Evolutionary conservation across 345 rosid species (phyloP).

Genomic region (Salix exigua): DNA sequence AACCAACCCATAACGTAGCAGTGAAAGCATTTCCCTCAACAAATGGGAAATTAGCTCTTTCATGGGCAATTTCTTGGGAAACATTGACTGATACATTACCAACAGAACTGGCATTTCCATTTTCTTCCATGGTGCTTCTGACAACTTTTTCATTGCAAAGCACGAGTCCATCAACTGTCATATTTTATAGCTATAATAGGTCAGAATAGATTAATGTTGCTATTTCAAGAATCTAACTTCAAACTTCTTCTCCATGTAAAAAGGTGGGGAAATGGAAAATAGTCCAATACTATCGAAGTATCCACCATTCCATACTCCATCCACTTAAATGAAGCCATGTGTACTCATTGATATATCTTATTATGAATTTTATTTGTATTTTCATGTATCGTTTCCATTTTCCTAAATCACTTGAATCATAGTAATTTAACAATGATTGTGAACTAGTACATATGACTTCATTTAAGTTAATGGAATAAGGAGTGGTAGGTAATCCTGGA

Average conservation of each 20-base stretch:
- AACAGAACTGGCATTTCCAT: slow-evolving; percentile 35
- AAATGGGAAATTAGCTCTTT: slow-evolving; percentile 65
- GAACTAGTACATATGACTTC: too few species aligned
- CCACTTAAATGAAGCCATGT: too few species aligned
- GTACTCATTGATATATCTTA: too few species aligned
- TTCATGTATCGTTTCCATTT: too few species aligned
- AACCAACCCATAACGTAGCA: slow-evolving; percentile 78
- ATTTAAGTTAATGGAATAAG: too few species aligned
- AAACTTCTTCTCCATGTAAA: not conserved
- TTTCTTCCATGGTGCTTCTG: slow-evolving; percentile 44
- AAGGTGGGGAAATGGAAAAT: not conserved
- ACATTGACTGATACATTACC: slow-evolving; percentile 30
- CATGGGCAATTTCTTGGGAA: slow-evolving; percentile 39
- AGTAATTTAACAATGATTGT: too few species aligned
- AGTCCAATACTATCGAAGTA: not conserved
- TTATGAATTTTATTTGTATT: too few species aligned
- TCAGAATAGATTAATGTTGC: slow-evolving; percentile 3
- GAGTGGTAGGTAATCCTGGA: too few species aligned
- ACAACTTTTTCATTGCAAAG: slow-evolving; percentile 65
- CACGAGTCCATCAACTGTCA: slow-evolving; percentile 73
- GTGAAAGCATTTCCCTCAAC: slow-evolving; percentile 64
- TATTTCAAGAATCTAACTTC: slow-evolving; percentile 5
- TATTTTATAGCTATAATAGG: not conserved
- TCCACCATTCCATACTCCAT: too few species aligned
- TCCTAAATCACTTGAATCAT: too few species aligned